Conservation (phyloP, 2,329 filamentous ascomycete species). For the Fusarium pilosicola region DNA sequence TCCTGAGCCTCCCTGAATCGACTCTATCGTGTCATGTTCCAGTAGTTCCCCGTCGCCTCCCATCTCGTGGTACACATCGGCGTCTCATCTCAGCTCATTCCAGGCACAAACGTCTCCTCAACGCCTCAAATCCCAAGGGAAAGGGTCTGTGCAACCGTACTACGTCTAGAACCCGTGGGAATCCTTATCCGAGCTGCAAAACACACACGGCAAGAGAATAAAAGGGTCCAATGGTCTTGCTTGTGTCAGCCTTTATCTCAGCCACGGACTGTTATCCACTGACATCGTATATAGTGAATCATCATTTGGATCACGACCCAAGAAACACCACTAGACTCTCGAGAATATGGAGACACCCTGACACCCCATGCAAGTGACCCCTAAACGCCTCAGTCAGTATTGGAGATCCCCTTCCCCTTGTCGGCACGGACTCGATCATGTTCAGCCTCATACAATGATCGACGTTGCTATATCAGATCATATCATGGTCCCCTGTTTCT, state of each 20-base stretch:
- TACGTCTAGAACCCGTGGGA: not conserved
- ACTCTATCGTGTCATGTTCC: slow-evolving; percentile 11
- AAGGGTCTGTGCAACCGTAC: not conserved
- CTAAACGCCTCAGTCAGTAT: slow-evolving; percentile 7
- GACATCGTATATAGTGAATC: not conserved
- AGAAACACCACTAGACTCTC: not conserved
- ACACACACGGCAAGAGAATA: not conserved
- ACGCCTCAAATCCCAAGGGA: slow-evolving; percentile 5
- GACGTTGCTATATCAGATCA: not conserved
- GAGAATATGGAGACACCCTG: not conserved
- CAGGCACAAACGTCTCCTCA: not conserved
- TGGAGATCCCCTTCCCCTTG: not conserved
- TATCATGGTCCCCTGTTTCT: not conserved
- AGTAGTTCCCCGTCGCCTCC: slow-evolving; percentile 10
- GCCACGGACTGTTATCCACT: not conserved
- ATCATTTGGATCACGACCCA: not conserved
- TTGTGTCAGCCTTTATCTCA: slow-evolving; percentile 29
- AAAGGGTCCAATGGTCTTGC: slow-evolving; percentile 22
- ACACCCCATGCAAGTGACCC: slow-evolving; percentile 6
- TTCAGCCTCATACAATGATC: not conserved
- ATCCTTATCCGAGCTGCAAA: slow-evolving; percentile 11
- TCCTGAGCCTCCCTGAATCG: not conserved
- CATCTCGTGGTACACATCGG: slow-evolving; percentile 7
- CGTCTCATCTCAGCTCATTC: slow-evolving; percentile 31
- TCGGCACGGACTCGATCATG: not conserved